phyloP scores from a whole-genome alignment of 2,329 filamentous ascomycete species.

The Epichloe uncinata region DNA sequence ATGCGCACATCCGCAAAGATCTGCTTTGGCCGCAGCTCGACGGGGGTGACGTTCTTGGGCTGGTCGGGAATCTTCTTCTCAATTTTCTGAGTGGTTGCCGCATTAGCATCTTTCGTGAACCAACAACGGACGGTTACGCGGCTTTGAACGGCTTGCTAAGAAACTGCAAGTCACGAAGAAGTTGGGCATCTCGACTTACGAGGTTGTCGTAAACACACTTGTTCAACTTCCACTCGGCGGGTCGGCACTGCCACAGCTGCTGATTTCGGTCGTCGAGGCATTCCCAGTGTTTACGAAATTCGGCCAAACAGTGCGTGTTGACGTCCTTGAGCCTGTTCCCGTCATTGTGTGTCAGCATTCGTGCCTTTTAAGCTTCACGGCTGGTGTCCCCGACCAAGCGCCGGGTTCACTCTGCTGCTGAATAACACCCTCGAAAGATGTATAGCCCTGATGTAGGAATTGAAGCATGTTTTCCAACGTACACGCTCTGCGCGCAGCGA shows the following conservation, averaged over 20 bases:
- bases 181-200: conserved; percentile 40
- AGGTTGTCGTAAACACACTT: conserved; percentile 92
- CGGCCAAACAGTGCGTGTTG: conserved; percentile 82
- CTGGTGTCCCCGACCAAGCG: too few relatives aligned
- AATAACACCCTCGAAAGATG: neutral
- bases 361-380: neutral
- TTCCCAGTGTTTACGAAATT: conserved; percentile 90
- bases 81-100: conserved; percentile 46
- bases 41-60: conserved; percentile 54
- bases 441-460: neutral
- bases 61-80: conserved; percentile 70
- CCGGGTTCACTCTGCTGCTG: too few relatives aligned
- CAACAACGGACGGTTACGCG: neutral
- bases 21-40: conserved; percentile 57
- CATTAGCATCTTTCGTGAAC: neutral
- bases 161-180: neutral
- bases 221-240: conserved; percentile 79
- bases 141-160: neutral
- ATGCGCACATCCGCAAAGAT: conserved; percentile 44
- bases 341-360: conserved; percentile 4
- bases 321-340: conserved; percentile 69
- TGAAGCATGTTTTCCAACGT: conserved; percentile 29
- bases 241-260: conserved; percentile 89
- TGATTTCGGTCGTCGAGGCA: conserved; percentile 98
- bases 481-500: conserved; percentile 92